phyloP scores from a whole-genome alignment of 192 early-diverging fungal genomes.

The Backusella mclennaniae region DNA sequence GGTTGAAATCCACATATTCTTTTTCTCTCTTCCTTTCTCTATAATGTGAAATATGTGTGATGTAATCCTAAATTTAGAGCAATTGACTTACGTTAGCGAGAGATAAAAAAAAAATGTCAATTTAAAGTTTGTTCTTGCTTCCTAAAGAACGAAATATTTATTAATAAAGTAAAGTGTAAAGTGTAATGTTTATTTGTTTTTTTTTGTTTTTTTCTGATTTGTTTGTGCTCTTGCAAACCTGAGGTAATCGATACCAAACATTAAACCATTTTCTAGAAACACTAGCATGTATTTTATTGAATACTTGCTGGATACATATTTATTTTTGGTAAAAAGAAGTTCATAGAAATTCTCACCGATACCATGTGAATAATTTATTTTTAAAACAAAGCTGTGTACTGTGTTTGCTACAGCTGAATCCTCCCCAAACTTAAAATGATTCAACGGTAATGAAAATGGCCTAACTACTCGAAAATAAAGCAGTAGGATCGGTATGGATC shows the following conservation, averaged over 20 bases:
- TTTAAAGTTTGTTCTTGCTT: constrained; percentile 1
- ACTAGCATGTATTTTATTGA: background rate
- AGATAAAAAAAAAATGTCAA: background rate
- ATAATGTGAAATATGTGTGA: background rate
- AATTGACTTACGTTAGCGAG: background rate
- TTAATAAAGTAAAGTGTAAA: constrained; percentile 1
- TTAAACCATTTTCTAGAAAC: background rate
- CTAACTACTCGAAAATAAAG: background rate
- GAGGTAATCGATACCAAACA: background rate
- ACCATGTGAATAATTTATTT: constrained; percentile 2
- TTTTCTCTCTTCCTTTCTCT: background rate
- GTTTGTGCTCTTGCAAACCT: background rate
- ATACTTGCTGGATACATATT: background rate
- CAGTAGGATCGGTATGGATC: no score
- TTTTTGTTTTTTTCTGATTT: background rate
- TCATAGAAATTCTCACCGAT: background rate
- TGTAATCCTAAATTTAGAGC: background rate
- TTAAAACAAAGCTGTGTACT: background rate
- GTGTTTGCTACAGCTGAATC: background rate
- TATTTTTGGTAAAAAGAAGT: background rate
- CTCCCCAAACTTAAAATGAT: background rate
- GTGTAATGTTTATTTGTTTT: background rate
- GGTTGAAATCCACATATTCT: background rate
- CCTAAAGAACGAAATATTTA: background rate
- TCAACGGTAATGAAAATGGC: background rate